Evolutionary conservation across 2,329 filamentous ascomycete genomes (phyloP), one percentile per base, ranked within the genome.

Genomic region (Hirsutella thompsonii): DNA sequence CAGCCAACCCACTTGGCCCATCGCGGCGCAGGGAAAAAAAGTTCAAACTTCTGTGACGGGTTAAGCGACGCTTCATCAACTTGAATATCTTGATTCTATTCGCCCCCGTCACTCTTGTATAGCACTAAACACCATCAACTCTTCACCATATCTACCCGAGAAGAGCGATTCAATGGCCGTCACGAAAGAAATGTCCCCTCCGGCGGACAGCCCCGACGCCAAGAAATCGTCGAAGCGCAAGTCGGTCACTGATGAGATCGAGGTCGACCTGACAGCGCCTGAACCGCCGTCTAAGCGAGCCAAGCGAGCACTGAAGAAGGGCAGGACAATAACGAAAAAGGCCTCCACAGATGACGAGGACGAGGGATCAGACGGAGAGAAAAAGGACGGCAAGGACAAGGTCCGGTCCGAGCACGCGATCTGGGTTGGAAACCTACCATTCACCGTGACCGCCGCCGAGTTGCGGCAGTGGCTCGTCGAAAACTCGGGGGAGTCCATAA

Each of bases 391-490:
- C 42, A 63, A 63, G 44, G 59, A 60, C 41, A 68, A 72, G 49
- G 64, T 69, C 50, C 81, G 86, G 44, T 92, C 87, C 9, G 79
- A 84, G 16, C 79, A 87, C 60, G 86, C 88, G 46, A 77, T 98
- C 49, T 98, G 92, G 92, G 85, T 98, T 52, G 92, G 93, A 52
- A 98, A 98, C 62, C 65, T 98, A 47, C 77, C 83, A n/a, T 98
- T 90, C 69, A 77, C 75, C 37, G 69, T 82, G 33, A 92, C 83
- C 36, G 79, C 82, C 44, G 67, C 76, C 11, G 79, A 87, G 46
- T 66, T 98, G 38, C 79, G 81, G 53, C 74, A 73, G 45, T 96
- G 94, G 72, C 66, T 98, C n/a, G 73, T 81, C 28, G 74, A 79
- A 30, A 76, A 79, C 56, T 79, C 79, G 6, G 79, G 79, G 38